Evolutionary conservation across 306 rosid species (phyloP), one percentile per base, ranked within the genome.

Genomic region (Quercus berberidifolia): DNA sequence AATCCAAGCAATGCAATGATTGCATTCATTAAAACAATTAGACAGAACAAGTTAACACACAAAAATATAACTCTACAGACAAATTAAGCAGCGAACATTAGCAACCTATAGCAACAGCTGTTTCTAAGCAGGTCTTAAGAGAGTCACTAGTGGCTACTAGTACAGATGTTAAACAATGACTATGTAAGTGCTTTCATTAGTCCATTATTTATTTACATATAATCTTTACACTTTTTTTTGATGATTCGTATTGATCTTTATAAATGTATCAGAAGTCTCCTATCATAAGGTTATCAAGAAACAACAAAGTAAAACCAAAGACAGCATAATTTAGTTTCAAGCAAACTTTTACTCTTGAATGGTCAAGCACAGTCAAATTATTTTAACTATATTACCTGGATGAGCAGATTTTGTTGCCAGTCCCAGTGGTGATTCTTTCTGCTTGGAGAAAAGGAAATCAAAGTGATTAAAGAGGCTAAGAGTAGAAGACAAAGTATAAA

Each of bases 391-490:
- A 75, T 75, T 79, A 92, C 97, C 97, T 69, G 98, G 98, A 83
- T 92, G 97, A 60, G 98, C 98, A 74, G 98, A 94, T 71, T 88
- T 85, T 3, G 98, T 90, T 55, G 90, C 80, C 78, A 77, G 58
- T 65, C 97, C 96, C 8, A 88, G 56, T 18, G 98, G 98, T 1
- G 97, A 78, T 80, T 94, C 97, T 80, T 89, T 94, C 98, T 94
- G 89, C 84, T 83, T 38, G 31, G n/a, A 80, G 4, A 76, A 75
- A 68, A 60, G 4, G 41, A 85, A 63, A 26, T 30, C 33, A 68
- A 15, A 58, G 43, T 31, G 10, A 52, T 33, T 30, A 82, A 23
- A 33, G 54, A 11, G 56, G 46, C 67, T 33, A 3, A 58, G 20
- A 4, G 13, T 38, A 28, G 70, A 64, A 64, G 17, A 26, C 33